Percentiles rank a stretch among this genome's conserved stretches.
These are phyloP conservation scores for Melanogaster broomeanus DNA, from an alignment of 768 basidiomycete genomes.

Conservation along the genomic window DNA sequence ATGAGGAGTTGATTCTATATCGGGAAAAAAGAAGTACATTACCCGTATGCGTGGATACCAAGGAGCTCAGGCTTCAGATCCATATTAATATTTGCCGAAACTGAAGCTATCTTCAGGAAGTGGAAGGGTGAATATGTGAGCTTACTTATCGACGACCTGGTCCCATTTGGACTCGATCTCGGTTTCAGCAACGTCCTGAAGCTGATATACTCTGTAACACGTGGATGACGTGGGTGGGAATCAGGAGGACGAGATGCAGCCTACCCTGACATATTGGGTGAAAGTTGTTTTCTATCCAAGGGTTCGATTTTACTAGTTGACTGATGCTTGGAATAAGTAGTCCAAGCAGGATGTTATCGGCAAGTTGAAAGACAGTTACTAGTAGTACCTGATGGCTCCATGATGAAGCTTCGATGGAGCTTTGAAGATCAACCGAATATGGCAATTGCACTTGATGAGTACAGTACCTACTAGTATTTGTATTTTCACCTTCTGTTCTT, in stretches of 20 bases:
- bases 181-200: slow-evolving; percentile 77
- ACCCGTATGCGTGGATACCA: slow-evolving; percentile 98
- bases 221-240: background rate
- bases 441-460: too few relatives aligned
- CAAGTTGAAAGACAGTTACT: too few relatives aligned
- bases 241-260: slow-evolving; percentile 5
- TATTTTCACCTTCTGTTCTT: too few relatives aligned
- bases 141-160: slow-evolving; percentile 94
- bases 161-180: slow-evolving; percentile 99
- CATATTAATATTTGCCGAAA: slow-evolving; percentile 99
- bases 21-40: slow-evolving; percentile 33
- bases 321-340: slow-evolving; percentile 29
- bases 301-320: slow-evolving; percentile 42
- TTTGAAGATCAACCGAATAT: too few relatives aligned
- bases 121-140: slow-evolving; percentile 4
- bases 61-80: slow-evolving; percentile 94
- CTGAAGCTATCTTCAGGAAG: slow-evolving; percentile 43
- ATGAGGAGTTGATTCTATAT: background rate
- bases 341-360: too few relatives aligned
- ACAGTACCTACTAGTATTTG: too few relatives aligned
- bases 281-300: slow-evolving; percentile 37
- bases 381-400: too few relatives aligned
- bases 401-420: too few relatives aligned
- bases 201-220: slow-evolving; percentile 58
- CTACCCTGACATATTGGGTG: slow-evolving; percentile 51